Evolutionary conservation across 2,329 filamentous ascomycete species (phyloP), one percentile per base, ranked within the genome.

Genomic region (Monosporascus sp.): DNA sequence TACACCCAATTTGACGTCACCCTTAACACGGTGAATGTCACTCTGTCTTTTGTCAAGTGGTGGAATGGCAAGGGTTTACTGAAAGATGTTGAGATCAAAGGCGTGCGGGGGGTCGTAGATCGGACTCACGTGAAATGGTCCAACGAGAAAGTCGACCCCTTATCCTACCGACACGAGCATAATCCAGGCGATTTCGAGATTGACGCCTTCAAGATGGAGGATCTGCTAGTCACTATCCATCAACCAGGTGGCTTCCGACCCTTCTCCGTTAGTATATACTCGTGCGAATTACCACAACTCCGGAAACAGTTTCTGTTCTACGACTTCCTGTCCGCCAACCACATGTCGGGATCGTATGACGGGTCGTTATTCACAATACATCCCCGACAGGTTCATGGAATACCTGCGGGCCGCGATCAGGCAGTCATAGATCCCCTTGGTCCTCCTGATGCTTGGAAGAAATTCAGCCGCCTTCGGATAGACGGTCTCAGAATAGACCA

Each of bases 241-340:
- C 93, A 99, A 66, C 93, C 94, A 0, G 81, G 85, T 52, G 86
- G 85, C 49, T 97, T 99, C 75, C 84, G 94, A n/a, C 94, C 94
- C 0, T 99, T 96, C 69, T 87, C 91, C 0, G 86, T 96, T 60
- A 97, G 92, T 74, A 95, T 99, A 57, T 99, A 90, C 74, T 94
- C 91, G 7, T 97, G 93, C 70, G 93, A 97, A 65, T 80, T 99
- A 40, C 93, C 94, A 1, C 88, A 94, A 64, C 75, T 99, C 47
- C 84, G 94, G 50, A 97, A 97, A 67, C 93, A 96, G 65, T 99
- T 91, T 89, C 79, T 99, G 0, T 97, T 97, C 70, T 99, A 99
- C 74, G 94, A 99, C 70, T 95, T 99, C 62, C 74, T 99, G 27
- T 94, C 89, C 0, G 94, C 94, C 19, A 97, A 90, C 66, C 93